Evolutionary conservation across 2,329 filamentous ascomycete species (phyloP), one percentile per base, ranked within the genome.

Genomic region (Xylariales sp.): DNA sequence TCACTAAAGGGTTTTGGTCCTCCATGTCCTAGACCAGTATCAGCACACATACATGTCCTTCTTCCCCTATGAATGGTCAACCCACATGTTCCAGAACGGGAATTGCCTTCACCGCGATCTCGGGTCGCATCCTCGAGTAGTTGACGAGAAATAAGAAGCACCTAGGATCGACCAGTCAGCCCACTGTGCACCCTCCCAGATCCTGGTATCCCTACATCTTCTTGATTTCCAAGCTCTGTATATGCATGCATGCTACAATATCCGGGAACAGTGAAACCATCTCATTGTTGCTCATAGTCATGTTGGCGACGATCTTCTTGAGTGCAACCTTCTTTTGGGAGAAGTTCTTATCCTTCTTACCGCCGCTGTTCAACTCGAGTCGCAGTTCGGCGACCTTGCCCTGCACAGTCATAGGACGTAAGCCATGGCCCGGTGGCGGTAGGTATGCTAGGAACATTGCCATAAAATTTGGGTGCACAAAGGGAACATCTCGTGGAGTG

Each of bases 281-380:
- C 65, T 98, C 93, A 60, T 97, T 98, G 70, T 98, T 98, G 78
- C 91, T 97, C 93, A 98, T 98, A 51, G 93, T 98, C 93, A 98
- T 98, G 63, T 98, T 98, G 62, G 93, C 93, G 55, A 98, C 93
- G 54, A 98, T 97, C 76, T 96, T 96, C 78, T 98, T 98, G 49
- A 98, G 76, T 9, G 93, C 90, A 60, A 96, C 94, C 78, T 97
- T 97, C 76, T 97, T 98, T 51, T 82, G 81, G 32, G 84, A 78
- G 68, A 88, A 85, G 69, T 94, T 95, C 78, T 96, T 97, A 71
- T 98, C 93, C 73, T 97, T 98, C 74, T 95, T 96, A 52, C 87
- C 85, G 61, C 89, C 89, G 66, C 84, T 88, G 66, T 89, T 90
- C 61, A 98, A 80, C 73, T 98, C 93, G 62, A 86, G 80, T 64